A percentile compares a stretch with the other conserved stretches of the same genome.
Conservation (phyloP, 2,329 filamentous ascomycete species). For the Colletotrichum sp. region DNA sequence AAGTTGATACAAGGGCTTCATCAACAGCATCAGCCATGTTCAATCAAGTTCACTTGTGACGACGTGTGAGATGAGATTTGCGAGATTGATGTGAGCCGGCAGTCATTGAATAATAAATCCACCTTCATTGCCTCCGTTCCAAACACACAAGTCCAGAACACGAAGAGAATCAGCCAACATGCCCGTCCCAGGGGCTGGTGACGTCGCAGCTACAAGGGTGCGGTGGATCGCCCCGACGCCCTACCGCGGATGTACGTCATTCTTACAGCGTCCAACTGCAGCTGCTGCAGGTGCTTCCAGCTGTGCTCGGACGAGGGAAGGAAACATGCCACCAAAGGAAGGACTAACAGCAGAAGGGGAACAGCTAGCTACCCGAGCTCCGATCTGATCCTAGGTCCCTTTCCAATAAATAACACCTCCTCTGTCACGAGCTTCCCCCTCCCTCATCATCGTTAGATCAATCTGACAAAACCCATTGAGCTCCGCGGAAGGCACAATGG, state of each 20-base stretch:
- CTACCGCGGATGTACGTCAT: slow-evolving; percentile 7
- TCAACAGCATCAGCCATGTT: neutral
- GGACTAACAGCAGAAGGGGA: neutral
- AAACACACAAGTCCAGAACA: neutral
- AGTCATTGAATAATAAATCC: neutral
- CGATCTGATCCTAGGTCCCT: neutral
- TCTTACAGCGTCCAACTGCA: slow-evolving; percentile 4
- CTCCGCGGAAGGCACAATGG: slow-evolving; percentile 11
- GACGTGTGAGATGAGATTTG: neutral
- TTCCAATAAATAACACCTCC: neutral
- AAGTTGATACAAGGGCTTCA: neutral
- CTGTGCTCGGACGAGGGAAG: neutral
- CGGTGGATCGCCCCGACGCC: neutral
- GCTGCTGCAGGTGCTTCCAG: neutral
- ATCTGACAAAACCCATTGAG: neutral
- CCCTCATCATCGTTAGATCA: neutral
- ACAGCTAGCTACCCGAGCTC: neutral
- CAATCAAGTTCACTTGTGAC: neutral
- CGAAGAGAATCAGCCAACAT: neutral
- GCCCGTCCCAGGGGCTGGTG: neutral
- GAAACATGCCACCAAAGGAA: neutral
- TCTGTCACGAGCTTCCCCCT: neutral
- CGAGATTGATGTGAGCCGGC: neutral
- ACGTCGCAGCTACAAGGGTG: slow-evolving; percentile 4
- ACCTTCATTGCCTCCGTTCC: neutral